Base-by-base conservation (phyloP, 148 eudicot species). In the Amaranthus cruentus region DNA sequence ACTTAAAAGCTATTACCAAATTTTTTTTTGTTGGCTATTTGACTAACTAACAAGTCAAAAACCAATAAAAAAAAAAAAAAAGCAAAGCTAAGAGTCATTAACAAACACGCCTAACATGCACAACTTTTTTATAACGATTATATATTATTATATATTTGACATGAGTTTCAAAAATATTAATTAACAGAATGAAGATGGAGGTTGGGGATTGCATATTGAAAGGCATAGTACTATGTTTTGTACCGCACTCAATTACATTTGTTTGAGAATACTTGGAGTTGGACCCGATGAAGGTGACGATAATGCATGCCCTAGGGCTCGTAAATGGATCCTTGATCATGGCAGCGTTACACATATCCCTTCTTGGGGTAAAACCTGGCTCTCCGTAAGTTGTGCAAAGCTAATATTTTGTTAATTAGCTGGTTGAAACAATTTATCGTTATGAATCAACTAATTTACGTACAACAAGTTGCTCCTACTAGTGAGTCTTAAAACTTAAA, bases 281-380 rank as follows among this genome's bases (percentile, higher is more conserved):
- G 84, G 83, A 13, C 84, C 84, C 5, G 75, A 82, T 14, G 82
- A 79, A 38, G 76, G 84, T 48, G 83, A 79, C 3, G 80, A 80
- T 66, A 53, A 69, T 47, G 81, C 81, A 0, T 79, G 81, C 50
- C 74, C 75, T 51, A 80, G 82, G 53, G 89, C 81, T 14, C 77
- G 87, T 14, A 80, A 82, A 58, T 86, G 89, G 89, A 86, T 86
- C 43, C 84, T 80, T 4, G 87, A 84, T 59, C 89, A 86, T 77
- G 87, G 89, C 57, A 78, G 79, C 12, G 84, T 70, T 4, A 76
- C 81, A 9, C 78, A 79, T 61, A 87, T 84, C 7, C 87, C 87
- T 74, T 87, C 86, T 6, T 87, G 90, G 87, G 90, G 87, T n/a
- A 87, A 87, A 67, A 84, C 81, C 54, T 87, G 83, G 84, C 86